Evolutionary conservation across 805 yeast species (phyloP), one percentile per base, ranked within the genome.

Genomic region (Torulaspora maleeae): DNA sequence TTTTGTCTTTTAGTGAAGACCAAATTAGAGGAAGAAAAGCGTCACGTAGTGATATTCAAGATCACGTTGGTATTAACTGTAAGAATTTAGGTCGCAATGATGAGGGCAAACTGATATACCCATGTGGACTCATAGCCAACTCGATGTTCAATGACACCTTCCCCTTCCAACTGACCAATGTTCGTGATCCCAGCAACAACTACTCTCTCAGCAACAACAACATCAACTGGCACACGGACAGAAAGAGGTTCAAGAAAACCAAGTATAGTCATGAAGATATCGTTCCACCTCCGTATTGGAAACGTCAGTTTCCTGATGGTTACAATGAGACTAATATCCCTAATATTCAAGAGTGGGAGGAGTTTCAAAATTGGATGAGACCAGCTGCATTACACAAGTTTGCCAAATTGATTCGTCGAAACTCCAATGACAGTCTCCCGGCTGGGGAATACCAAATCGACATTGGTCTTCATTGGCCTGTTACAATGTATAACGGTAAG

Each of bases 271-370:
- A 82, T 7, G 60, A 72, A 24, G 82, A 88, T 11, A 82, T 91
- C 36, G 93, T 82, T 2, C 99, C 99, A 10, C 99, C 99, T 5
- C 95, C 93, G 42, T 87, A 85, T 68, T 91, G 99, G 99, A 72
- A 68, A 33, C 74, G 77, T 51, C 70, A 60, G 68, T 91, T 67
- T 64, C 98, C 98, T 1, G 68, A 89, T 48, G 98, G 98, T 0
- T 91, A 93, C 68, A 87, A 84, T n/a, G 81, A 77, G 27, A 78
- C 78, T 5, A 88, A 87, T 63, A 56, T 91, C 49, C 95, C 95
- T 2, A 83, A 86, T 60, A 62, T 91, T 38, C 74, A 86, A 2
- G 61, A 68, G 29, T 82, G 93, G 88, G 91, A 87, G 61, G 82
- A 82, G 53, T 77, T 91, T 56, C 96, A 89, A 71, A 91, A 89